phyloP scores from a whole-genome alignment of 257 asterid species.

The Orobanche coerulescens region DNA sequence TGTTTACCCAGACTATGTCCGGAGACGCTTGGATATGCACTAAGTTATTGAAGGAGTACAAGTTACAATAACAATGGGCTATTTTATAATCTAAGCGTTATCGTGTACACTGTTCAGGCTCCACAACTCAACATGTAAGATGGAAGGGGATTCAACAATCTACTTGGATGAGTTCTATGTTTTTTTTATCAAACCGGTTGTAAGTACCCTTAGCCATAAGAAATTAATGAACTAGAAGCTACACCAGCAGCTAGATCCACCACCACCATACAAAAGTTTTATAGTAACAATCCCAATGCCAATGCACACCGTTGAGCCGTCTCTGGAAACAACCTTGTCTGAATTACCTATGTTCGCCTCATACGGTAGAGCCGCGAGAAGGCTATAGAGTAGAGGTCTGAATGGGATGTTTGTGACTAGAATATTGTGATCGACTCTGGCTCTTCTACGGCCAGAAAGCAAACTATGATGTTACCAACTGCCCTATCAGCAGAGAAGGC shows the following conservation, averaged over 20 bases:
- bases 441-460: constrained; percentile 54
- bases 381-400: constrained; percentile 60
- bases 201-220: constrained; percentile 44
- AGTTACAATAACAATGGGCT: too few species aligned
- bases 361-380: constrained; percentile 47
- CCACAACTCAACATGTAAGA: too few species aligned
- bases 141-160: constrained; percentile 21
- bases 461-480: constrained; percentile 49
- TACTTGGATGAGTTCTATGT: constrained; percentile 16
- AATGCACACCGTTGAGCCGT: constrained; percentile 32
- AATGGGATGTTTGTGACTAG: constrained; percentile 56
- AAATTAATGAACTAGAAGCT: constrained; percentile 41
- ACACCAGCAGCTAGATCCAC: constrained; percentile 41
- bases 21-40: too few species aligned
- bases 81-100: too few species aligned
- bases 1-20: too few species aligned
- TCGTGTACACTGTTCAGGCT: too few species aligned
- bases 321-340: constrained; percentile 11
- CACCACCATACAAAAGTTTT: constrained; percentile 58
- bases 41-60: too few species aligned
- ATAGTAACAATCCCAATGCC: constrained; percentile 42
- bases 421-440: constrained; percentile 57
- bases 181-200: constrained; percentile 25
- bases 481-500: too few species aligned
- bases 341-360: constrained; percentile 42